Conservation (phyloP, 164 flowering plant species). For the Houttuynia cordata region DNA sequence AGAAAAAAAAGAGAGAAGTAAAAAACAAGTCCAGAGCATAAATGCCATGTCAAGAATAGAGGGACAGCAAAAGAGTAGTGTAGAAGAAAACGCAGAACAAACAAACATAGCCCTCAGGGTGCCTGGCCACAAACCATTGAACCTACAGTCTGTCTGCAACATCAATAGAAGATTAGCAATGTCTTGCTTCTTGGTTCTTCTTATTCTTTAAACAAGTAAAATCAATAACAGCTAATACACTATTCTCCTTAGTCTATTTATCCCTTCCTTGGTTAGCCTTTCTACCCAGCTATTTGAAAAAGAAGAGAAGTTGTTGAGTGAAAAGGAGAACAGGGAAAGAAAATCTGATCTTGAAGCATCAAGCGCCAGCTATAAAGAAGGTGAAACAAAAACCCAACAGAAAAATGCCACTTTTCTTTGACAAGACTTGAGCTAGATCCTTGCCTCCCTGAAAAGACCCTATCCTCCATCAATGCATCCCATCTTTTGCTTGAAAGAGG, state of each 20-base stretch:
- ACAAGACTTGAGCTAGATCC: constrained; percentile 30
- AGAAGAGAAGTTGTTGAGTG: too few species aligned
- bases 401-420: constrained; percentile 10
- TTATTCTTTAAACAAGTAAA: too few species aligned
- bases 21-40: background rate
- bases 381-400: background rate
- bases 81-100: background rate
- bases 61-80: background rate
- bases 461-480: constrained; percentile 7
- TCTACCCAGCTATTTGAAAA: background rate
- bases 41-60: background rate
- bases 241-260: background rate
- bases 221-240: background rate
- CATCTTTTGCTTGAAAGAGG: constrained; percentile 5
- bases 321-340: background rate
- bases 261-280: background rate
- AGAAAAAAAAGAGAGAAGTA: too few species aligned
- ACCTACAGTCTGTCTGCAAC: background rate
- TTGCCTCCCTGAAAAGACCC: constrained; percentile 29
- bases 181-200: too few species aligned
- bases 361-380: background rate
- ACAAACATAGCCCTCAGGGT: background rate
- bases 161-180: constrained; percentile 13
- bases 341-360: background rate
- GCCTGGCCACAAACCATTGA: background rate